Evolutionary conservation across 2,329 filamentous ascomycete genomes (phyloP), one percentile per base, ranked within the genome.

Genomic region (Neopestalotiopsis sp.): DNA sequence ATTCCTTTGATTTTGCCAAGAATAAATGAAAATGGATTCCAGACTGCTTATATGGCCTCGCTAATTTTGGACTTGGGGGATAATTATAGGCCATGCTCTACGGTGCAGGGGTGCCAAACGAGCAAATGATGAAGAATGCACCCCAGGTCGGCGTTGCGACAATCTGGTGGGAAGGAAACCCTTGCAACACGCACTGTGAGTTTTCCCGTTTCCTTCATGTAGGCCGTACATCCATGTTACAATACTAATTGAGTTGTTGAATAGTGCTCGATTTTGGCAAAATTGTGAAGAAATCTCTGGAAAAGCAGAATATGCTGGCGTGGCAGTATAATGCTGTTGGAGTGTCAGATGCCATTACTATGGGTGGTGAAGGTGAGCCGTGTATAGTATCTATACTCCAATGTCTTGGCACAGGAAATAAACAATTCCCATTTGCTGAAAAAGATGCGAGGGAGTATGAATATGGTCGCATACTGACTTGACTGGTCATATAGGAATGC

Each of bases 121-220:
- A 90, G 75, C 86, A 96, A 68, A 90, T 91, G 76, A 97, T 98
- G 93, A 95, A 95, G 82, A 95, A 88, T 68, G 92, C 92, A 66
- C 94, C 95, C 13, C 95, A 98, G 72, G 93, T 98, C 32, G 95
- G 95, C 69, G 90, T 98, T 77, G 92, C 94, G 7, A 94, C 92
- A 4, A 93, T 98, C 4, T 98, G 95, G 95, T 98, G 95, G 95
- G 94, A 98, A 81, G 95, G 95, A 34, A 98, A 98, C 78, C 94
- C 95, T 49, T 98, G 95, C 89, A 97, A 97, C 24, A 67, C 65
- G 2, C 65, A 67, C 40, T 52, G 91, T 93, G 81, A 82, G 91
- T 86, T 17, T 12, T 58, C 3, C 30, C 30, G 42, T 9, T 17
- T 20, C n/a, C 5, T 20, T 10, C 5, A 20, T 59, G 20, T 14